Evolutionary conservation across 2,329 filamentous ascomycete genomes (phyloP).

Genomic region (Colletotrichum lindemuthianum): DNA sequence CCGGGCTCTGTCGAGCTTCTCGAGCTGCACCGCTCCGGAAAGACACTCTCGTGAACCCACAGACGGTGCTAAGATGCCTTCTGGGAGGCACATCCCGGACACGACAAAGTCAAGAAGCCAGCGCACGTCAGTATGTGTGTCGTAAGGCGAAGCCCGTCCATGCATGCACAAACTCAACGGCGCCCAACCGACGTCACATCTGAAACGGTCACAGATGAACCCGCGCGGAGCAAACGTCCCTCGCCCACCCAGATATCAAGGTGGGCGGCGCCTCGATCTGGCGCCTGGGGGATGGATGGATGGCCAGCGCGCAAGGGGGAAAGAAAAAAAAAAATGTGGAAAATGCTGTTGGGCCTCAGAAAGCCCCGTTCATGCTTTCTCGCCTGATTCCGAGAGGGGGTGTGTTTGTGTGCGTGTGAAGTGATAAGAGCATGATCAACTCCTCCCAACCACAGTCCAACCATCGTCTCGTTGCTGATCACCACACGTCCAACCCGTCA

Average conservation of each 20-base stretch:
- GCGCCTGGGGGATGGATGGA: background rate
- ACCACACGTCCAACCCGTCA: constrained; percentile 5
- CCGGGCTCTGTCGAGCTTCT: constrained; percentile 1
- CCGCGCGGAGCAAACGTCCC: constrained; percentile 14
- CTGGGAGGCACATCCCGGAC: constrained; percentile 25
- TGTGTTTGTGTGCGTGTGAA: too few species aligned
- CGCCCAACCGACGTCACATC: constrained; percentile 26
- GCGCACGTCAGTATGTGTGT: constrained; percentile 6
- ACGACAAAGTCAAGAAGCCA: constrained; percentile 11
- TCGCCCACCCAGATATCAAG: constrained; percentile 6
- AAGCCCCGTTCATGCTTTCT: background rate
- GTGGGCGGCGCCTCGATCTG: background rate
- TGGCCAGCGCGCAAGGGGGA: background rate
- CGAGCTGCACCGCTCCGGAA: too few species aligned
- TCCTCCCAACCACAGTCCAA: background rate
- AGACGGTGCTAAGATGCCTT: constrained; percentile 33
- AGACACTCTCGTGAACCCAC: constrained; percentile 22
- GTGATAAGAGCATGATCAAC: background rate
- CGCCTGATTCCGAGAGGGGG: too few species aligned
- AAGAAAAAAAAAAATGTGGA: too few species aligned
- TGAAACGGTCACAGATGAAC: constrained; percentile 30
- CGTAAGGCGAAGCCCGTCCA: constrained; percentile 18
- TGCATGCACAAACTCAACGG: constrained; percentile 29
- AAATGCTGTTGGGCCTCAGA: background rate
- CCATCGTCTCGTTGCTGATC: background rate